Base-by-base conservation (phyloP, 805 yeast species). In the Ogataea glucozyma region DNA sequence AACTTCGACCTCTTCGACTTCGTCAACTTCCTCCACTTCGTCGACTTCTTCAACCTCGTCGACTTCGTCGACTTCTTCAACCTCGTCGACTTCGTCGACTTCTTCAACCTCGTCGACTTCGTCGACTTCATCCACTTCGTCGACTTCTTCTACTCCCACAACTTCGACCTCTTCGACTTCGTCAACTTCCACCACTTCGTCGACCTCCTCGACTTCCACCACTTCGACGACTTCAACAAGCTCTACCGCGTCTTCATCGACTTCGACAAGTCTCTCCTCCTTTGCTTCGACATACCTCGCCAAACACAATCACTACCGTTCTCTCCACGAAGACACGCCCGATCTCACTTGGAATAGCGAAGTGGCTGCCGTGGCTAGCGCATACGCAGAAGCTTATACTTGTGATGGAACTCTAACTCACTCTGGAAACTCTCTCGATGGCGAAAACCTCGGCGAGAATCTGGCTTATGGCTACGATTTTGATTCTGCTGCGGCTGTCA, bases 381-480 rank as follows among this genome's bases (percentile, higher is more conserved):
- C 60, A 33, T 80, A 74, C 54, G 86, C 88, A 17, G 70, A 69
- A 34, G 46, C 58, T 13, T 81, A 82, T 62, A 66, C 71, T 30
- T 85, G 88, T 61, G 67, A 71, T 52, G 80, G 82, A 17, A 61
- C 63, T 13, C 66, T 87, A 46, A 65, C 67, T 16, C 95, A 86
- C 63, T 81, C 90, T 1, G 70, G 73, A 29, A 81, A 83, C 11
- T 74, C 74, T 13, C 54, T 52, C 40, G 31, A 60, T 4, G 71
- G 74, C 27, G 76, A 82, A 2, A 75, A 76, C 16, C 42, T 62
- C 24, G 95, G 95, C 43, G 95, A 86, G 61, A 86, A 86, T 66
- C 70, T 86, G 45, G 95, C 93, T n/a, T 71, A 79, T 29, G 95
- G 95, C 20, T 83, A 72, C 61, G 53, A 71, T 58, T 61, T 60